Evolutionary conservation across 495 filamentous ascomycete species (phyloP).

Genomic region (Neurospora sp.): DNA sequence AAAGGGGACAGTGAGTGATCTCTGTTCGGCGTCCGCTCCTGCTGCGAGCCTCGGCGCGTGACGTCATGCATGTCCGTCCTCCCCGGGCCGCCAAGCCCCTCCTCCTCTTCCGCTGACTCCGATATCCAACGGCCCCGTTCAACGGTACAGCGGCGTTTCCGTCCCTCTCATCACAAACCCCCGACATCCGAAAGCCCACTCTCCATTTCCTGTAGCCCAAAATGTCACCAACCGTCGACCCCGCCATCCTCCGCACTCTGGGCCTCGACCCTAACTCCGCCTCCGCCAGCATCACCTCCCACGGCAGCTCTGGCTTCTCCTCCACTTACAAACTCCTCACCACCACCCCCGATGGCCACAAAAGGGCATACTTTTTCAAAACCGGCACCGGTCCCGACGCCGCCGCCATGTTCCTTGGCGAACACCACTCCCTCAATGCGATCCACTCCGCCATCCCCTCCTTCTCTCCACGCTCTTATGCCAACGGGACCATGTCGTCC

Average conservation of each 20-base stretch:
- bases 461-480: slow-evolving; percentile 63
- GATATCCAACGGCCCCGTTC: not conserved
- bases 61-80: not conserved
- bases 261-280: slow-evolving; percentile 31
- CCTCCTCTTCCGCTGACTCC: not conserved
- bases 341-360: slow-evolving; percentile 39
- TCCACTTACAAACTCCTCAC: slow-evolving; percentile 57
- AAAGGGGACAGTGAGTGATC: not conserved
- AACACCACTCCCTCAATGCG: slow-evolving; percentile 75
- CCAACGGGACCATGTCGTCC: slow-evolving; percentile 52
- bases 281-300: slow-evolving; percentile 45
- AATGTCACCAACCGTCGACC: slow-evolving; percentile 39
- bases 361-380: slow-evolving; percentile 71
- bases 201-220: not conserved
- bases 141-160: not conserved
- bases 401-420: slow-evolving; percentile 72
- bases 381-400: slow-evolving; percentile 54
- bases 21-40: not conserved
- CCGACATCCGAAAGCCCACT: not conserved
- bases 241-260: slow-evolving; percentile 55
- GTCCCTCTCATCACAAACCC: not conserved
- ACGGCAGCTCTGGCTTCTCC: slow-evolving; percentile 66
- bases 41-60: not conserved
- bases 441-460: slow-evolving; percentile 60
- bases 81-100: not conserved